Base-by-base conservation (phyloP, 805 yeast species). In the Schwanniomyces pseudopolymorphus region DNA sequence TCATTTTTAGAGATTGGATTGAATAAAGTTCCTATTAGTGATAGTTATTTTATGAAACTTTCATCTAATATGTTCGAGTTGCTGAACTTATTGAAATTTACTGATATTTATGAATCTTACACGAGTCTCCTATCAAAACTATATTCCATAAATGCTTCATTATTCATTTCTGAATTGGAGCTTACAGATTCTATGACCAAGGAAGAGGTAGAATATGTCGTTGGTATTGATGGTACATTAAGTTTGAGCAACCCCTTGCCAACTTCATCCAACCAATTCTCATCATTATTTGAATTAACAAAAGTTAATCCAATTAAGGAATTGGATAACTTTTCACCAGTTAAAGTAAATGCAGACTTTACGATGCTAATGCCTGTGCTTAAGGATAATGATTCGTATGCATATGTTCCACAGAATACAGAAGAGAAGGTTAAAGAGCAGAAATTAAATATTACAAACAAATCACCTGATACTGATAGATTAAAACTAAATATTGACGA, bases 21-120 rank as follows among this genome's bases (percentile, higher is more conserved):
- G 22, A 58, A 64, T 10, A 57, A 56, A 43, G 57, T 69, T 22
- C 72, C 76, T 0, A 66, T 72, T 3, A 59, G 62, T 33, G 74
- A 70, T 52, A 59, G 56, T 14, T 52, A 57, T 20, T 69, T 64
- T 44, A 52, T 57, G 44, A 55, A 57, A 28, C 43, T 70, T 5
- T 43, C 60, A 0, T 45, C 58, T 14, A 57, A 49, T 25, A 57
- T 70, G 27, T 60, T 71, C 43, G 67, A 66, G 35, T 53, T 71
- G 33, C 60, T 70, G 2, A 62, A 65, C 5, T 51, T 68, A 3
- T 59, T 72, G 5, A 62, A 64, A 44, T 61, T 68, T 6, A 64
- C 73, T 2, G 59, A 57, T 3, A 49, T 60, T 17, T 57, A 58
- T 42, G 51, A 52, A 1, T 47, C 55, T 2, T 65, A 62, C 45